Base-by-base conservation (phyloP, 2,329 filamentous ascomycete species). In the Arthroderma sp. region DNA sequence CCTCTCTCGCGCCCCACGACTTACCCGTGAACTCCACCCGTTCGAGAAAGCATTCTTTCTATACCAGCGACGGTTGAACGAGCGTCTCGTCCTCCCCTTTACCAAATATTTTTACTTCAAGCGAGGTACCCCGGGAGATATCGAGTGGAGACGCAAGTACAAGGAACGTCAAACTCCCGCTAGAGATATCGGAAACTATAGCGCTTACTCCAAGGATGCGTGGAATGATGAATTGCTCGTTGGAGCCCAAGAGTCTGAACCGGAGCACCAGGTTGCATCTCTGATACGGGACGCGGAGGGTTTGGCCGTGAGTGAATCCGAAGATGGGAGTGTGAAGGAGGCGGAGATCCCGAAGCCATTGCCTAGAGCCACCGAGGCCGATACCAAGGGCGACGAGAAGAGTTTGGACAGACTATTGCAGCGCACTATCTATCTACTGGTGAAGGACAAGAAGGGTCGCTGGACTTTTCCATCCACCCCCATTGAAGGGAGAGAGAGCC, bases 41-140 rank as follows among this genome's bases (percentile, higher is more conserved):
- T 96, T 98, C 66, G 91, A 98, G 66, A 83, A 86, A 59, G 75
- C 89, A 51, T 96, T 83, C 68, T 94, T 83, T 72, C 87, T 98
- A 62, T 98, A 98, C 70, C 91, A 98, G 69, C 89, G 89, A 57
- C 86, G 91, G 9, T 75, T 98, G 49, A 94, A 96, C 65, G 91
- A 98, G 72, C 84, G 91, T 37, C 74, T 94, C 43, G 80, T 81
- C 15, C 75, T 91, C 4, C 85, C 88, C 1, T 98, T 96, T 64
- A 83, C 83, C 46, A 79, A 84, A 53, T 84, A 84, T 61, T 91
- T 96, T 68, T 98, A 94, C 74, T 94, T 88, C 76, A 94, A 94
- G 71, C 80, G 80, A 54, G 85, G 85, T 59, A 94, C 88, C 7
- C 81, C 87, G 1, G 74, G 78, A 6, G 84, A 88, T 53, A 71